Percentiles rank a stretch among this genome's conserved stretches.
These are phyloP conservation scores for Agastache rugosa DNA, from an alignment of 257 asterid species.

Conservation along the genomic window DNA sequence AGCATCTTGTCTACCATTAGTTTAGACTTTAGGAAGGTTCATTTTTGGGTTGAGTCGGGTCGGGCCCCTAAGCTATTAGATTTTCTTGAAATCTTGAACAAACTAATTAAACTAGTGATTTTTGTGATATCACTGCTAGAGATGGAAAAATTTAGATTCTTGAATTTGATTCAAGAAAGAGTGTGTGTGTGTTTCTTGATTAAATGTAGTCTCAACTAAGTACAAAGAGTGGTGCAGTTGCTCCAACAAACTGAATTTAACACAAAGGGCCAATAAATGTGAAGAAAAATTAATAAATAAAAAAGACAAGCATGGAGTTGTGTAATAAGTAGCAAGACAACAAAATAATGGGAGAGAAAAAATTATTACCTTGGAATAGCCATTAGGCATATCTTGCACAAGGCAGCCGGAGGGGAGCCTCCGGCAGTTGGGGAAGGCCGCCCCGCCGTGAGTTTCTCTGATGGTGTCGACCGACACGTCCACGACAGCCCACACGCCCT, in stretches of 20 bases:
- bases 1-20: slow-evolving; percentile 49
- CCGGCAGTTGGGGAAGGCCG: slow-evolving; percentile 55
- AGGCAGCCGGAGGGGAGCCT: slow-evolving; percentile 95
- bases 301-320: slow-evolving; percentile 23
- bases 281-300: slow-evolving; percentile 18
- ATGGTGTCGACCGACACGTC: slow-evolving; percentile 81
- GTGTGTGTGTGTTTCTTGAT: neutral
- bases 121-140: neutral
- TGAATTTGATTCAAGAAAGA: slow-evolving; percentile 7
- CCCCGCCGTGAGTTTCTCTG: slow-evolving; percentile 51
- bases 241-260: slow-evolving; percentile 59
- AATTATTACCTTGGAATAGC: slow-evolving; percentile 75
- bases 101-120: neutral
- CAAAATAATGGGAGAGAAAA: slow-evolving; percentile 24
- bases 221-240: slow-evolving; percentile 49
- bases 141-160: slow-evolving; percentile 18
- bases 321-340: slow-evolving; percentile 38
- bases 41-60: neutral
- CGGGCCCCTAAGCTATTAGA: neutral
- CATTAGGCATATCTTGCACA: slow-evolving; percentile 97
- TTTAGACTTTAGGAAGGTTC: slow-evolving; percentile 35
- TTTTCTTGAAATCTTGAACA: slow-evolving; percentile 32
- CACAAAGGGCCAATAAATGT: slow-evolving; percentile 51
- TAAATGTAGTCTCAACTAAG: slow-evolving; percentile 41
- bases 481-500: slow-evolving; percentile 95